Conservation (phyloP, 306 rosid species). For the Quercus suber region DNA sequence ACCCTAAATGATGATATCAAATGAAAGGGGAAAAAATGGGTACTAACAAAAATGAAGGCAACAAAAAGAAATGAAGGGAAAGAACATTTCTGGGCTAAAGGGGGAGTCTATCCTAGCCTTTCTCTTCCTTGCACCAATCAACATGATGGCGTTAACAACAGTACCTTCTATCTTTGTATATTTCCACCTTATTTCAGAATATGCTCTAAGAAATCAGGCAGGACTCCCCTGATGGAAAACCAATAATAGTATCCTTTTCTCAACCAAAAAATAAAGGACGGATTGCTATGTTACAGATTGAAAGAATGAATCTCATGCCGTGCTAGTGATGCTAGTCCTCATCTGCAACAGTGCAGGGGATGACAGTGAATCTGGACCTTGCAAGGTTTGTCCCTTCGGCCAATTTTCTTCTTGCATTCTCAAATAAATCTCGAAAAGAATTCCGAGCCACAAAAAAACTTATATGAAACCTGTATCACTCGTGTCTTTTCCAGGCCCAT, state of each 20-base stretch:
- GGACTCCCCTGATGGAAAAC: constrained; percentile 45
- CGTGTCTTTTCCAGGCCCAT: constrained; percentile 15
- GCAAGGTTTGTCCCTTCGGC: constrained; percentile 41
- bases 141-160: constrained; percentile 41
- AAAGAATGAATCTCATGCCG: constrained; percentile 58
- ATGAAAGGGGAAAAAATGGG: constrained; percentile 42
- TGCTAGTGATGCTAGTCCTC: constrained; percentile 32
- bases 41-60: constrained; percentile 56
- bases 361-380: constrained; percentile 38
- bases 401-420: constrained; percentile 44
- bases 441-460: constrained; percentile 48
- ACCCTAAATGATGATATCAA: constrained; percentile 55
- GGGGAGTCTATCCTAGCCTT: constrained; percentile 54
- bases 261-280: constrained; percentile 60
- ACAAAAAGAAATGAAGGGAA: constrained; percentile 37
- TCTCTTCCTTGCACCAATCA: constrained; percentile 55
- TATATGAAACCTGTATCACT: constrained; percentile 45
- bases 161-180: constrained; percentile 37
- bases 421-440: constrained; percentile 43
- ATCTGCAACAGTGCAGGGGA: constrained; percentile 47
- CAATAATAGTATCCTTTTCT: constrained; percentile 55
- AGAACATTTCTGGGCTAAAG: constrained; percentile 43
- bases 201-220: constrained; percentile 48
- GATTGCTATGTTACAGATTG: constrained; percentile 63
- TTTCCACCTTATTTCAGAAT: constrained; percentile 54